Percentiles rank a stretch among this genome's conserved stretches.
These are phyloP conservation scores for Gryganskiella cystojenkinii DNA, from an alignment of 192 early-diverging fungal genomes.

Conservation along the genomic window DNA sequence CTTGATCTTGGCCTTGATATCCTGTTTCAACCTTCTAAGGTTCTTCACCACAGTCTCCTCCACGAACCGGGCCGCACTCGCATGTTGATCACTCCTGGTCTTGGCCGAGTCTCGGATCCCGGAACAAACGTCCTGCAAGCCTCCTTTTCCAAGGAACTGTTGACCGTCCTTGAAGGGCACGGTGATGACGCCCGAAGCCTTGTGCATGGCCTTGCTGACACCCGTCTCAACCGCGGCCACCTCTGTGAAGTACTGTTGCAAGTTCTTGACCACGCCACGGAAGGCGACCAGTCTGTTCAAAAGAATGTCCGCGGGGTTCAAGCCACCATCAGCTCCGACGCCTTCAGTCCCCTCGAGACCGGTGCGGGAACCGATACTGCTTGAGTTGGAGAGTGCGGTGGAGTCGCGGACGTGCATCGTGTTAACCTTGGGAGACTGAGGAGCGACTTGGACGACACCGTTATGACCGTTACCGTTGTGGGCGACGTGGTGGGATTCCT, in stretches of 20 bases:
- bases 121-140: constrained; percentile 50
- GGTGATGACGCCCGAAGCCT: constrained; percentile 32
- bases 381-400: constrained; percentile 35
- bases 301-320: constrained; percentile 54
- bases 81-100: constrained; percentile 52
- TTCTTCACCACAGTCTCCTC: constrained; percentile 48
- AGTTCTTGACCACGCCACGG: constrained; percentile 47
- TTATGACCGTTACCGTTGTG: background rate
- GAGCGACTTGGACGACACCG: constrained; percentile 39
- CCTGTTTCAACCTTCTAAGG: constrained; percentile 49
- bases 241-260: constrained; percentile 53
- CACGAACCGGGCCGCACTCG: constrained; percentile 37
- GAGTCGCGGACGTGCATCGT: constrained; percentile 34
- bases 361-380: constrained; percentile 23
- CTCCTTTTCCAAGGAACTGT: constrained; percentile 44
- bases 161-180: constrained; percentile 53
- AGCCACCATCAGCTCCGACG: constrained; percentile 6
- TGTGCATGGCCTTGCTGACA: constrained; percentile 37
- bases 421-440: constrained; percentile 26
- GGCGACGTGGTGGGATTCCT: constrained; percentile 23
- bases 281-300: constrained; percentile 53
- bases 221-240: constrained; percentile 42
- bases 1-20: constrained; percentile 57
- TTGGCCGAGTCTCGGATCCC: constrained; percentile 47
- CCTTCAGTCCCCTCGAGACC: constrained; percentile 49